Evolutionary conservation across 1,139 yeast genomes (phyloP).

Genomic region (Lizanozyma gosingica): DNA sequence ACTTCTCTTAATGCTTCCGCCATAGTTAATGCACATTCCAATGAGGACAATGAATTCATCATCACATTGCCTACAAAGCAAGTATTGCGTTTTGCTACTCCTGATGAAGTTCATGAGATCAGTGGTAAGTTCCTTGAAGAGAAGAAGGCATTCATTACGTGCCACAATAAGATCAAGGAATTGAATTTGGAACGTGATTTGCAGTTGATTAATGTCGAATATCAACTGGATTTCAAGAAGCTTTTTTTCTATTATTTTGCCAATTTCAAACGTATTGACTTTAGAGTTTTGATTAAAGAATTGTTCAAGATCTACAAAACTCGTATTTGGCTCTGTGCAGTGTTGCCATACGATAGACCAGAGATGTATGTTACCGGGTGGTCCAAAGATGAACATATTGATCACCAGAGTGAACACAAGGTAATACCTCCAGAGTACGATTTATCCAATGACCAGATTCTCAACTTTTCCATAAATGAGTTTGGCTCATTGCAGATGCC

Average conservation of each 20-base stretch:
- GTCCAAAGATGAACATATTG: background rate
- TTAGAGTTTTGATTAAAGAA: slow-evolving; percentile 86
- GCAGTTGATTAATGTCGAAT: slow-evolving; percentile 68
- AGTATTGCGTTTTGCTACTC: slow-evolving; percentile 41
- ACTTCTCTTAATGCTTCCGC: slow-evolving; percentile 28
- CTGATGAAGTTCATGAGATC: slow-evolving; percentile 36
- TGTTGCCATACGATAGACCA: slow-evolving; percentile 31
- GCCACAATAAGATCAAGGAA: slow-evolving; percentile 37
- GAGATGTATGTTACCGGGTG: background rate
- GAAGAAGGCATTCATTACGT: slow-evolving; percentile 37
- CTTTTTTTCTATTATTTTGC: slow-evolving; percentile 81
- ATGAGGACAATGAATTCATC: slow-evolving; percentile 38
- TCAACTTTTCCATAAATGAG: slow-evolving; percentile 7
- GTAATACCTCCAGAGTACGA: slow-evolving; percentile 11
- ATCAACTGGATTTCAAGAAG: slow-evolving; percentile 91
- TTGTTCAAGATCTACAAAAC: slow-evolving; percentile 90
- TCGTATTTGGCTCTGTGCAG: slow-evolving; percentile 95
- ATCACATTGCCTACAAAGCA: slow-evolving; percentile 42
- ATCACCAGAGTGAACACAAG: slow-evolving; percentile 1
- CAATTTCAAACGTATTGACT: slow-evolving; percentile 77
- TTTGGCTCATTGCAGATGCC: slow-evolving; percentile 7
- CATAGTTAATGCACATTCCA: slow-evolving; percentile 30
- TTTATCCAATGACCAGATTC: slow-evolving; percentile 7
- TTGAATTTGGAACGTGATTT: slow-evolving; percentile 30
- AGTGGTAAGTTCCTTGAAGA: slow-evolving; percentile 39